Base-by-base conservation (phyloP, 2,329 filamentous ascomycete genomes). In the Gnomoniopsis sp. region DNA sequence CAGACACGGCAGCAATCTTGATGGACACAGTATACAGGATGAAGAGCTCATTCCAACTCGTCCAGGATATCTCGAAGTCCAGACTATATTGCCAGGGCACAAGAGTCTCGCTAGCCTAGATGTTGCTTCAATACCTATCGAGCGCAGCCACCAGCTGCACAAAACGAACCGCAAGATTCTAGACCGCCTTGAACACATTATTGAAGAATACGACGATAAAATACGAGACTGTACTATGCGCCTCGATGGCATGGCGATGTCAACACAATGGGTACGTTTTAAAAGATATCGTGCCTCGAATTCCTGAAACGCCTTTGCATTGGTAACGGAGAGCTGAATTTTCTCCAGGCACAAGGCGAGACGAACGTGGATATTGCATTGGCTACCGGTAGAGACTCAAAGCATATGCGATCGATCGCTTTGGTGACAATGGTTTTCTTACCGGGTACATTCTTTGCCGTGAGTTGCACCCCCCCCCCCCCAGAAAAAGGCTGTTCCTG, bases 171-270 rank as follows among this genome's bases (percentile, higher is more conserved):
- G 19, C 6, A 65, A 62, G 19, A 63, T 69, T n/a, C 64, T 55
- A 6, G 58, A 61, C 19, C 62, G 66, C 14, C 52, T 70, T 12
- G 36, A 56, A 12, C 54, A 52, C 0, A 68, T 71, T 14, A 64
- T 65, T 1, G 64, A 69, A 19, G 70, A 73, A 49, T 72, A 69
- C 23, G 67, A 71, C 1, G 67, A 70, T 1, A 70, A 68, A 49
- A 69, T 71, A 3, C 57, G 66, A 36, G 69, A 72, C 7, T 72
- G 69, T 34, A 66, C 65, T 0, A 72, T 72, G 69, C 63, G 69
- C n/a, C 48, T 73, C 1, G 70, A 72, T 15, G 70, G 69, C 2
- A 72, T 73, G 69, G 64, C 66, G 7, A 70, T 73, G 66, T 66
- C 70, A 15, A 72, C 68, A 2, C 69, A 73, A 67, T 71, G 68